These are phyloP conservation scores for Carallia pectinifolia DNA, from an alignment of 345 rosid species.

Conservation along the genomic window DNA sequence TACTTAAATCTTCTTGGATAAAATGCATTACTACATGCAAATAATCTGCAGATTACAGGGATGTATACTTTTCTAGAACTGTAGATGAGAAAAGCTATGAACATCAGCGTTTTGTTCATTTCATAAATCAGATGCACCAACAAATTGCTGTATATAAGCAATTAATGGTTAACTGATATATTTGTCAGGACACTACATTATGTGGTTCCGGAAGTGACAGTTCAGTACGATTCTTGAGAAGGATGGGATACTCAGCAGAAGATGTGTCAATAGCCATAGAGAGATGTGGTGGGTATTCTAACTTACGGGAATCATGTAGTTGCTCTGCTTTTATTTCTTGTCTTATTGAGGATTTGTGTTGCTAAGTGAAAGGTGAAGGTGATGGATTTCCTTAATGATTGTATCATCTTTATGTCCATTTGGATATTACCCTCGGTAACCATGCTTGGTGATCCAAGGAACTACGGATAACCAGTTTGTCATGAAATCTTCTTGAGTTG, in stretches of 20 bases:
- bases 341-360: not conserved
- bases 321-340: constrained; percentile 6
- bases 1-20: constrained; percentile 21
- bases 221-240: constrained; percentile 40
- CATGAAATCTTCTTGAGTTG: constrained; percentile 7
- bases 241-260: constrained; percentile 63
- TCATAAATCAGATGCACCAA: not conserved
- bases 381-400: not conserved
- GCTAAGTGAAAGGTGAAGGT: not conserved
- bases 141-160: not conserved
- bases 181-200: constrained; percentile 42
- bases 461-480: not conserved
- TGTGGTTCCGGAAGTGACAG: constrained; percentile 34
- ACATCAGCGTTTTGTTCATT: not conserved
- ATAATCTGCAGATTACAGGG: not conserved
- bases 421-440: not conserved
- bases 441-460: not conserved
- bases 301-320: constrained; percentile 4
- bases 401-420: no score
- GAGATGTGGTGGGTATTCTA: constrained; percentile 70
- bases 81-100: not conserved
- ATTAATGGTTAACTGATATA: constrained; percentile 4
- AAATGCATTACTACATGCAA: not conserved
- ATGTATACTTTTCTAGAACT: not conserved
- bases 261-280: constrained; percentile 74